Evolutionary conservation across 2,329 filamentous ascomycete genomes (phyloP).

Genomic region (Westerdykella ornata): DNA sequence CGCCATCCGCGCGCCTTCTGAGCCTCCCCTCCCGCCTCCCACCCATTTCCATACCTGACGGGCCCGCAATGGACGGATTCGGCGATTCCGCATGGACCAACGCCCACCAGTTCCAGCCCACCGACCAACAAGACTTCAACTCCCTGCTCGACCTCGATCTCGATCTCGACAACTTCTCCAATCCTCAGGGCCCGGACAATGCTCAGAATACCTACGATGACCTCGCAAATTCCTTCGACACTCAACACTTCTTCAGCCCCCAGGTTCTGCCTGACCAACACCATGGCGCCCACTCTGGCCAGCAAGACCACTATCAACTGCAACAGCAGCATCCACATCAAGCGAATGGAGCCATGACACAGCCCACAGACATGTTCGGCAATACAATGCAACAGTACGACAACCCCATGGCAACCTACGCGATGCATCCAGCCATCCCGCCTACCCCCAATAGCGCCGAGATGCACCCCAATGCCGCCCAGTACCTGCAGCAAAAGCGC

Average conservation of each 20-base stretch:
- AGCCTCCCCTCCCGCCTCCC: slow-evolving; percentile 1
- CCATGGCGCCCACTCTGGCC: slow-evolving; percentile 15
- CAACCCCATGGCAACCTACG: slow-evolving; percentile 33
- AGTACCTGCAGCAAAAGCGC: slow-evolving; percentile 52
- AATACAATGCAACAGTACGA: slow-evolving; percentile 19
- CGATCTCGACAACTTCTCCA: slow-evolving; percentile 30
- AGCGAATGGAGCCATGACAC: too few species aligned
- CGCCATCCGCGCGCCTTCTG: not conserved
- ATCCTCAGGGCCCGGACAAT: slow-evolving; percentile 11
- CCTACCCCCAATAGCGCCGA: slow-evolving; percentile 77
- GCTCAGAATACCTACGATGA: slow-evolving; percentile 24
- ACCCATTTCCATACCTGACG: slow-evolving; percentile 2
- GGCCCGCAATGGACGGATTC: slow-evolving; percentile 26
- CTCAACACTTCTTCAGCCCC: slow-evolving; percentile 29
- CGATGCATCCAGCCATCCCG: slow-evolving; percentile 58
- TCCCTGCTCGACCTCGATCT: slow-evolving; percentile 30
- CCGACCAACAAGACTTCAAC: slow-evolving; percentile 37
- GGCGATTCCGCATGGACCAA: slow-evolving; percentile 35
- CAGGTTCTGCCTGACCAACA: slow-evolving; percentile 20
- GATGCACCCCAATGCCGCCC: slow-evolving; percentile 54
- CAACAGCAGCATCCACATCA: slow-evolving; percentile 3
- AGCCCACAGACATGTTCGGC: slow-evolving; percentile 4
- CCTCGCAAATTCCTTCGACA: slow-evolving; percentile 28
- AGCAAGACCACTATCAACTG: slow-evolving; percentile 11
- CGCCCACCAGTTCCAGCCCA: slow-evolving; percentile 35